phyloP scores from a whole-genome alignment of 2,329 filamentous ascomycete species.

The Aspergillus pseudoglaucus region DNA sequence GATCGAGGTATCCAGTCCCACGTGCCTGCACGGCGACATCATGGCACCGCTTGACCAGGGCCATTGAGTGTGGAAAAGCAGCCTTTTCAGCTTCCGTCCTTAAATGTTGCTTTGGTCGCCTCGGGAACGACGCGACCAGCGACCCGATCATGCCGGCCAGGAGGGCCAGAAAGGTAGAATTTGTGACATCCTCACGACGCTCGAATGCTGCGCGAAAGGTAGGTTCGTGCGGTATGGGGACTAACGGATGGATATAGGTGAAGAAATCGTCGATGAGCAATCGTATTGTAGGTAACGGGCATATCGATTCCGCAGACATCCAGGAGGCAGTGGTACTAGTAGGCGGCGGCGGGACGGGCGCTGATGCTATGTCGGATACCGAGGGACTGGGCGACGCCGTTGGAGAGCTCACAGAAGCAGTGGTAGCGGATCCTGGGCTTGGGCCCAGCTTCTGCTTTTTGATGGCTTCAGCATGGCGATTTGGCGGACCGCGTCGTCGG shows the following conservation, averaged over 20 bases:
- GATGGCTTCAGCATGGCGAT: slow-evolving; percentile 60
- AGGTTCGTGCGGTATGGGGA: slow-evolving; percentile 42
- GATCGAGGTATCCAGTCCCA: slow-evolving; percentile 39
- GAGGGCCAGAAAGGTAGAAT: slow-evolving; percentile 38
- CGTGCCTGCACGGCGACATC: slow-evolving; percentile 39
- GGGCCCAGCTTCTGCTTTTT: slow-evolving; percentile 53
- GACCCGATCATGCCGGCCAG: slow-evolving; percentile 41
- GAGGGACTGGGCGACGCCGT: slow-evolving; percentile 36
- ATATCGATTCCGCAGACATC: slow-evolving; percentile 46
- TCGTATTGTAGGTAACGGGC: slow-evolving; percentile 34
- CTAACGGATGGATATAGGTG: slow-evolving; percentile 42
- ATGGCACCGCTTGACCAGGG: slow-evolving; percentile 38
- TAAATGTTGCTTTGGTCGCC: slow-evolving; percentile 37
- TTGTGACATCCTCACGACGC: slow-evolving; percentile 36
- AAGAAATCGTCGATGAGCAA: slow-evolving; percentile 43
- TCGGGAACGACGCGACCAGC: slow-evolving; percentile 40
- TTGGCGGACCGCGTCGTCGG: slow-evolving; percentile 58
- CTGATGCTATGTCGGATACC: slow-evolving; percentile 38
- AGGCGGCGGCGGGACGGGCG: slow-evolving; percentile 24
- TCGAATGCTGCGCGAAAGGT: slow-evolving; percentile 40
- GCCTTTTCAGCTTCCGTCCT: slow-evolving; percentile 30
- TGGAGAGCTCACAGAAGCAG: slow-evolving; percentile 23
- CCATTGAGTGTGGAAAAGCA: slow-evolving; percentile 38
- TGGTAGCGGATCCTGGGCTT: slow-evolving; percentile 28
- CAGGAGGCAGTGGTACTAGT: slow-evolving; percentile 28